Percentiles rank a stretch among this genome's conserved stretches.
phyloP scores from a whole-genome alignment of 306 rosid species.

The Nissolia schottii region DNA sequence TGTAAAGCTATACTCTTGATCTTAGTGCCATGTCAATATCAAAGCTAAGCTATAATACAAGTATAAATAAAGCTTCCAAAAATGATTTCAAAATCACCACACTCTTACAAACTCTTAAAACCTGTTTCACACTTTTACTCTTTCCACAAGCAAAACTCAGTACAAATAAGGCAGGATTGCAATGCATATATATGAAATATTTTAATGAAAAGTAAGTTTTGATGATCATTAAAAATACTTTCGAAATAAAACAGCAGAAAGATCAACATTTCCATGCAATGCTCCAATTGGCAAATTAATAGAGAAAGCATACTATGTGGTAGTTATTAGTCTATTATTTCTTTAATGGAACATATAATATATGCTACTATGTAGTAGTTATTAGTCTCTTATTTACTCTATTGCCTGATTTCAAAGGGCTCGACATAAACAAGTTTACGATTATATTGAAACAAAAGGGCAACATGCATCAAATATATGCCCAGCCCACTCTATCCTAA shows the following conservation, averaged over 20 bases:
- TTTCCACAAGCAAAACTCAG: neutral
- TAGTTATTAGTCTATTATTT: too few species aligned
- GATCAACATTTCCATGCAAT: neutral
- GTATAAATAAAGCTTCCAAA: neutral
- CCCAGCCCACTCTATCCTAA: neutral
- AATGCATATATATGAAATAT: neutral
- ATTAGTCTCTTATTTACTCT: neutral
- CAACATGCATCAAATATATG: neutral
- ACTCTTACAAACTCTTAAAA: neutral
- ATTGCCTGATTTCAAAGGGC: neutral
- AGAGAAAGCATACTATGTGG: too few species aligned
- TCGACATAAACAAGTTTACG: neutral
- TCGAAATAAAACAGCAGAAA: conserved; percentile 3
- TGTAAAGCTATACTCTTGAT: neutral
- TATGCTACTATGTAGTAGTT: neutral
- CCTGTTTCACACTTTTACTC: too few species aligned
- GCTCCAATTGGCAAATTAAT: neutral
- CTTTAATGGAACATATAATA: too few species aligned
- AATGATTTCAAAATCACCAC: neutral
- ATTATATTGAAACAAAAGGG: neutral
- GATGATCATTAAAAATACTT: neutral
- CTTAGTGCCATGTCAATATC: neutral
- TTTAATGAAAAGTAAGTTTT: neutral
- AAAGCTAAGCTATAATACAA: neutral
- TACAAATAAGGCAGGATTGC: neutral